These are phyloP conservation scores for Pleurotus salmoneostramineus DNA, from an alignment of 768 basidiomycete genomes.

Conservation along the genomic window DNA sequence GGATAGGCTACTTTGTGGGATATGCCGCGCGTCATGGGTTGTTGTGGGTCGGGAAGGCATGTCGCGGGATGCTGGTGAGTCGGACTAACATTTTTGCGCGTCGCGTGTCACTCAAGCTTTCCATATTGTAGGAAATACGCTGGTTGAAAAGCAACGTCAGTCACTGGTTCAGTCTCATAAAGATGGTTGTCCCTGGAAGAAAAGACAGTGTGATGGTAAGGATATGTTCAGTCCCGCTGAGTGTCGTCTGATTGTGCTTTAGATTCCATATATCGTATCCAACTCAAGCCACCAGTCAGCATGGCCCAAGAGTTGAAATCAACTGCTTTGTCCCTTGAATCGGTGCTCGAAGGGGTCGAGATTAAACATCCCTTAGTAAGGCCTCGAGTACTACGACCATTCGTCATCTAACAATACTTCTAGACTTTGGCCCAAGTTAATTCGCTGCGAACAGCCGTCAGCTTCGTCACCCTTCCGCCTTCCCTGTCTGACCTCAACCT, in stretches of 20 bases:
- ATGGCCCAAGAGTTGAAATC: conserved; percentile 60
- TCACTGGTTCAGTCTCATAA: conserved; percentile 72
- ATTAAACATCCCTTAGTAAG: conserved; percentile 75
- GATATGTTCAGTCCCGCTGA: conserved; percentile 7
- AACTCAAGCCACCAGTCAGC: conserved; percentile 59
- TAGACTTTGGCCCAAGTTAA: conserved; percentile 59
- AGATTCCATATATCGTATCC: conserved; percentile 74
- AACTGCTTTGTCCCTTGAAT: conserved; percentile 49
- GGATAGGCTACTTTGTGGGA: conserved; percentile 69
- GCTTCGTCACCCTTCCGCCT: conserved; percentile 23
- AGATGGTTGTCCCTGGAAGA: conserved; percentile 81
- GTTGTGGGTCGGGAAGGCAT: conserved; percentile 68
- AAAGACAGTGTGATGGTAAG: conserved; percentile 76
- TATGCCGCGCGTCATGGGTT: conserved; percentile 74
- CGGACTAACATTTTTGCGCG: conserved; percentile 18
- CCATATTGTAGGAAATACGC: conserved; percentile 53
- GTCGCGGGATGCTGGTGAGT: conserved; percentile 72
- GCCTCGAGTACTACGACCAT: conserved; percentile 3
- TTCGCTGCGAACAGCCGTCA: conserved; percentile 45
- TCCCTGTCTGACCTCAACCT: conserved; percentile 8
- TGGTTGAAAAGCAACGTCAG: conserved; percentile 70
- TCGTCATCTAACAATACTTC: conserved; percentile 4
- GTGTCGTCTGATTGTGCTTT: not conserved
- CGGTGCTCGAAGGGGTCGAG: conserved; percentile 46
- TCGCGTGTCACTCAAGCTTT: conserved; percentile 5